Base-by-base conservation (phyloP, 2,329 filamentous ascomycete genomes). In the Lachnellula arida region DNA sequence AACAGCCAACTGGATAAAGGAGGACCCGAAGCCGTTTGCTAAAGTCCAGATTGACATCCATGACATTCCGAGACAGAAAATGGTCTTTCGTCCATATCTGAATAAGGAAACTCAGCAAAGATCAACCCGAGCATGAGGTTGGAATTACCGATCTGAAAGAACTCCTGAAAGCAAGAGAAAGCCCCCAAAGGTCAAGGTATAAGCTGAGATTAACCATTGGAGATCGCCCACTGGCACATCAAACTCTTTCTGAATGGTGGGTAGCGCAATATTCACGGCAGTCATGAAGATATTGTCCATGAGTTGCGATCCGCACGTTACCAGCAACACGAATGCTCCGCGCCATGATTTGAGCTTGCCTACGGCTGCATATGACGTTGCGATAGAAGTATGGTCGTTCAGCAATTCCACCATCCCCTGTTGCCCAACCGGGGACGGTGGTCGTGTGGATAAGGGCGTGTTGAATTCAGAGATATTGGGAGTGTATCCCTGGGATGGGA, bases 241-340 rank as follows among this genome's bases (percentile, higher is more conserved):
- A 22, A 73, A 73, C 35, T 72, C 71, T 19, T 69, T 63, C 47
- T 75, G 72, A 8, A 75, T 74, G 1, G 73, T 72, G 0, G 73
- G 71, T 23, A 75, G 56, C 2, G 72, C 71, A 52, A 75, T 73
- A 46, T 75, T 75, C 17, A 73, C 67, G 28, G 71, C 70, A 1
- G 72, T 74, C 72, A 75, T 75, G 58, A 75, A 75, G 15, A 75
- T 71, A 57, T 75, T 75, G 51, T 75, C 73, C 46, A 75, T 69
- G 39, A 75, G 68, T 48, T 75, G 74, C 6, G 73, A 72, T 46
- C 73, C 73, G 28, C 72, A 74, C 3, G 74, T 75, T 19, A 72
- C 70, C 19, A 74, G 54, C 34, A 75, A 60, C 25, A 75, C 70
- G 57, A 73, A 56, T 6, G 65, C 64, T 1, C 74, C 74, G 43